Base-by-base conservation (phyloP, 73 alveolate species). In the Blepharisma stoltei region DNA sequence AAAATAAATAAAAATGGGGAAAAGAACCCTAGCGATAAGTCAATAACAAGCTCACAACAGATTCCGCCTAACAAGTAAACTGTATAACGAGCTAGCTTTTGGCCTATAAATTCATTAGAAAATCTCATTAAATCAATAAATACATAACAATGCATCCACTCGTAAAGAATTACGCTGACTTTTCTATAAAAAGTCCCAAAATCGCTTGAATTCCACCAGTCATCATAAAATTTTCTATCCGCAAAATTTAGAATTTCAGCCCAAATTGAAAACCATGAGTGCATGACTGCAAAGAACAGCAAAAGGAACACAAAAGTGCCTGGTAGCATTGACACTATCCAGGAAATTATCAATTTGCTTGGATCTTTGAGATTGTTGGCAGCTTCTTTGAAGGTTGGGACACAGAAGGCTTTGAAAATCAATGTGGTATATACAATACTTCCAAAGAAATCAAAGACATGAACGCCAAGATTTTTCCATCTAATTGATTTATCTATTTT, bases 131-230 rank as follows among this genome's bases (percentile, higher is more conserved):
- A 14, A 20, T 52, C 66, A 11, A 52, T 52, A 52, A 52, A 52
- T 52, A 52, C 66, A 52, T 52, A 52, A 2, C 27, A 14, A 52
- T 52, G 66, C 66, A 52, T 14, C 66, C 66, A 52, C 23, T 52
- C 66, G 4, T 52, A 52, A 14, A 52, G 27, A 52, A 52, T 52
- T 20, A 52, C 66, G 23, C 66, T 52, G 4, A 52, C 23, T 49
- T 89, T 89, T 46, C 96, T 77, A 70, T 92, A 92, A 75, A 89
- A 92, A n/a, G 88, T 88, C 44, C 94, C 98, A 78, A 88, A 92
- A 66, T 89, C 91, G 7, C 83, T 80, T 3, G 94, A 89, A 70
- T 88, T 92, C 98, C 98, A 92, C 98, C 98, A 92, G 79, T 92
- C 98, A 52, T 82, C 90, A 83, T 92, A 92, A 68, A 92, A 92